phyloP scores from a whole-genome alignment of 148 eudicot genomes.

The Fagopyrum tataricum region DNA sequence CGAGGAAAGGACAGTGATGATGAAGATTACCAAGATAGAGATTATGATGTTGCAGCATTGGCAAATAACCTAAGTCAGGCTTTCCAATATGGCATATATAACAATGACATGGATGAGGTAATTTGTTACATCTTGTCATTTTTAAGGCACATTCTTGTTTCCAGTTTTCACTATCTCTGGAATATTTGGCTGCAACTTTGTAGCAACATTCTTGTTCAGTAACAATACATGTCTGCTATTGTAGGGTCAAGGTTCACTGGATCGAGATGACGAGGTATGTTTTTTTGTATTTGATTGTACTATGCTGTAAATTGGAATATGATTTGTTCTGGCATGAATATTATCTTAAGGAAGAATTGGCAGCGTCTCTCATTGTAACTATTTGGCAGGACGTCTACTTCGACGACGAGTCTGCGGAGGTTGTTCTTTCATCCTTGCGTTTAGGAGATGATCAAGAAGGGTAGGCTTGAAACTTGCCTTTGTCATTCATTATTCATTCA shows the following conservation, averaged over 20 bases:
- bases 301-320: not conserved
- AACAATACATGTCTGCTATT: not conserved
- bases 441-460: constrained; percentile 93
- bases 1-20: constrained; percentile 78
- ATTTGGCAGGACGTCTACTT: constrained; percentile 68
- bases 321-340: no score
- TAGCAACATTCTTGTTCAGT: not conserved
- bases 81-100: constrained; percentile 70
- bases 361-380: no score
- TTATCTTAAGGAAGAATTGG: no score
- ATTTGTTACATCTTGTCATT: no score
- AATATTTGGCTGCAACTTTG: not conserved
- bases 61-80: constrained; percentile 93
- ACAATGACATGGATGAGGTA: constrained; percentile 76
- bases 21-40: constrained; percentile 96
- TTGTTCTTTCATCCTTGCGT: constrained; percentile 80
- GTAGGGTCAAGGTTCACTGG: constrained; percentile 81
- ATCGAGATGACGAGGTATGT: constrained; percentile 89
- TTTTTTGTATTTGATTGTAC: no score
- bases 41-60: constrained; percentile 90
- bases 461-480: constrained; percentile 26
- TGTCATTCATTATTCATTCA: no score
- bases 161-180: no score
- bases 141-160: no score
- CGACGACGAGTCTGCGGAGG: constrained; percentile 92